phyloP scores from a whole-genome alignment of 23 red algal species.

The Agarophyton chilense region DNA sequence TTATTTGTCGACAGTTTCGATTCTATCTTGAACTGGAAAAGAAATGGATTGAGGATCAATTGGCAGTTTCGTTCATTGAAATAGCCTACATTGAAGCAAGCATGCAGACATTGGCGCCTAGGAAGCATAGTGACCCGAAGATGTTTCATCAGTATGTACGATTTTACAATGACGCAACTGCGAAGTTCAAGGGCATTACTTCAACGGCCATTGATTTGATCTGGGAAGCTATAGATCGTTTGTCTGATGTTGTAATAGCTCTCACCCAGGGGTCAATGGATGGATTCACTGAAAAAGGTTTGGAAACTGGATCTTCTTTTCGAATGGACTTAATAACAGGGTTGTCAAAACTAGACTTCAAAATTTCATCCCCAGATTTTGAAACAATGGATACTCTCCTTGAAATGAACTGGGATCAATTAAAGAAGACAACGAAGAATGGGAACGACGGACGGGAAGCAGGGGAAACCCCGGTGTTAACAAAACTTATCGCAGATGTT shows the following conservation, averaged over 20 bases:
- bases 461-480: too few relatives aligned
- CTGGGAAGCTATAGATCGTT: slow-evolving; percentile 21
- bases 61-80: slow-evolving; percentile 36
- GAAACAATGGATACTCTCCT: background rate
- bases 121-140: slow-evolving; percentile 16
- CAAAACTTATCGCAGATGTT: background rate
- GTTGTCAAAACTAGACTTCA: background rate
- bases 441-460: background rate
- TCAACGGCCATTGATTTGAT: slow-evolving; percentile 27
- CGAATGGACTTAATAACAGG: background rate
- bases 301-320: background rate
- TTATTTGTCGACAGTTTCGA: background rate
- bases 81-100: slow-evolving; percentile 45
- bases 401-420: background rate
- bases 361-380: background rate
- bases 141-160: slow-evolving; percentile 37
- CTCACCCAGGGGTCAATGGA: background rate
- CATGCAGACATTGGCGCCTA: slow-evolving; percentile 22
- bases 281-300: background rate
- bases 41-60: slow-evolving; percentile 59
- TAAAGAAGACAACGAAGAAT: background rate
- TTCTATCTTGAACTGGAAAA: slow-evolving; percentile 30
- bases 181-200: slow-evolving; percentile 31
- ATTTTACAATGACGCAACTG: slow-evolving; percentile 34
- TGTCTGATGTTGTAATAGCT: slow-evolving; percentile 3